Conservation (phyloP, 2,329 filamentous ascomycete species). For the Cryphonectria parasitica region DNA sequence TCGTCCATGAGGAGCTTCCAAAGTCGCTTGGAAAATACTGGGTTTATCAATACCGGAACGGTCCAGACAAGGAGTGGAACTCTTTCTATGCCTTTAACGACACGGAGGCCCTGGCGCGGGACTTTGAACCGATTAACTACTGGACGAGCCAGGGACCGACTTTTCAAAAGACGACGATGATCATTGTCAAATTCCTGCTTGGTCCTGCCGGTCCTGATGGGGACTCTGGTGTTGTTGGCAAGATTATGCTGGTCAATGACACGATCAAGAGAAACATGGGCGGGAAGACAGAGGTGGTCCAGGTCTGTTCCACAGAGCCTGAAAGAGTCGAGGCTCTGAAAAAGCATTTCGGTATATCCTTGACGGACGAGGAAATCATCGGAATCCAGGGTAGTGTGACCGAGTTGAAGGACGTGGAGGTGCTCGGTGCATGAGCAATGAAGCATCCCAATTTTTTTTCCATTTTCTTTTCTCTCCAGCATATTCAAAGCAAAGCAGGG, state of each 20-base stretch:
- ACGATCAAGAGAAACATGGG: conserved; percentile 57
- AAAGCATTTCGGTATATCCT: conserved; percentile 55
- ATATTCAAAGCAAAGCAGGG: too few relatives aligned
- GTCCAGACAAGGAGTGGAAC: conserved; percentile 55
- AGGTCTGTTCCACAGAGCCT: conserved; percentile 52
- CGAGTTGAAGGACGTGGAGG: conserved; percentile 42
- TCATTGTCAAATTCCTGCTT: conserved; percentile 60
- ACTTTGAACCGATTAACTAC: conserved; percentile 66
- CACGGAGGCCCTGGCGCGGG: conserved; percentile 62
- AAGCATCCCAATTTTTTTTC: too few relatives aligned
- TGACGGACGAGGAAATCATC: conserved; percentile 53
- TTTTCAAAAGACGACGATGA: conserved; percentile 58
- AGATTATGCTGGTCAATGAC: conserved; percentile 54
- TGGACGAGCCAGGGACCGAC: conserved; percentile 52
- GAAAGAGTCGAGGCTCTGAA: conserved; percentile 57
- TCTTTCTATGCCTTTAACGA: conserved; percentile 69
- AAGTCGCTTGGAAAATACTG: conserved; percentile 53
- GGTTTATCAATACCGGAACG: conserved; percentile 65
- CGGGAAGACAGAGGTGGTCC: conserved; percentile 53
- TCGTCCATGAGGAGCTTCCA: conserved; percentile 54
- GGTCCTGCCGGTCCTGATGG: conserved; percentile 42
- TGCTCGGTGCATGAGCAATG: conserved; percentile 10
- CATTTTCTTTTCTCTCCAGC: too few relatives aligned
- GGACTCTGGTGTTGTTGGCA: conserved; percentile 52
- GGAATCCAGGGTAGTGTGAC: conserved; percentile 55